Base-by-base conservation (phyloP, 495 filamentous ascomycete species). In the Opeltia flavorubescens region DNA sequence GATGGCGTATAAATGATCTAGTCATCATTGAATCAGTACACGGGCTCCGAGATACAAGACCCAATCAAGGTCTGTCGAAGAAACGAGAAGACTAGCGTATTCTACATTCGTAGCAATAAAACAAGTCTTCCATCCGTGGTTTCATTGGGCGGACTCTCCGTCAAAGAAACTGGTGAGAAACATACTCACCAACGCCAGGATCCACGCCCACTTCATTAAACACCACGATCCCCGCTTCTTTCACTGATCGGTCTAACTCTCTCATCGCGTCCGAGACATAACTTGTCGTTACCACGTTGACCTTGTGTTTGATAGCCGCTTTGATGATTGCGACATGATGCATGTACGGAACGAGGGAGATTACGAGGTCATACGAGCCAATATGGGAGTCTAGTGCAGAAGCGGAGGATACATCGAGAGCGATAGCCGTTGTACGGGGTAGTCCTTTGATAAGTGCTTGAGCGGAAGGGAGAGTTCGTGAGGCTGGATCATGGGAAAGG, bases 201-300 rank as follows among this genome's bases (percentile, higher is more conserved):
- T n/a, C n/a, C n/a, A n/a, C n/a, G n/a, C n/a, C n/a, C n/a, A n/a
- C 39, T 42, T 56, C 52, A 27, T 51, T 56, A 18, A 56, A 18
- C 2, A 56, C 47, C 5, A 33, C 40, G 9, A 56, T 54, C 12
- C 52, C 54, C 11, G 54, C 52, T 5, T 47, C 39, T 31, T 50
- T 44, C 20, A 39, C 47, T 1, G 23, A 5, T 11, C 3, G 31
- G 36, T 54, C 52, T 15, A 56, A 43, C 8, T 33, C 47, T 30
- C 26, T 34, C 28, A 56, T 54, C 15, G 46, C 47, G 5, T 9
- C 17, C 13, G 51, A 54, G 41, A 50, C 36, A 35, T 56, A 54
- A 30, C 41, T 50, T 12, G 47, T 55, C 1, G 52, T 54, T 4
- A 54, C 52, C 12, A 54, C 52, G 18, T 54, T 15, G 1, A 13